These are phyloP conservation scores for Pezizomycotina sp. DNA, from an alignment of 2,329 filamentous ascomycete genomes.

Conservation along the genomic window DNA sequence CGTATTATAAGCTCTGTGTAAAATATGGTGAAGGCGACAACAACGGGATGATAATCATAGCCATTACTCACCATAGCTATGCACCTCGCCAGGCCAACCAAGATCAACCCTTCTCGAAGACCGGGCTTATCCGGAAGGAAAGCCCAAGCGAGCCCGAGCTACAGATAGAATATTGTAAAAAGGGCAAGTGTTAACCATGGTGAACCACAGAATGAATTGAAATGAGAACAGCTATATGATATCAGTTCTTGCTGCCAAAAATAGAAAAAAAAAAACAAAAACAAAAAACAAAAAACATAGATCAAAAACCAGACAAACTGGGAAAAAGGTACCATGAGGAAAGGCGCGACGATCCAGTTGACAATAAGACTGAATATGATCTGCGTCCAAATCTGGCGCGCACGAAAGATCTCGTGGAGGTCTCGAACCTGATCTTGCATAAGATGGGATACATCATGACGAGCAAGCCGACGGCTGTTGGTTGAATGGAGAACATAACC, in stretches of 20 bases:
- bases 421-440: constrained; percentile 69
- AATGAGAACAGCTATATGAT: too few relatives aligned
- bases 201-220: too few relatives aligned
- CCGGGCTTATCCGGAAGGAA: constrained; percentile 44
- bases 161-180: too few relatives aligned
- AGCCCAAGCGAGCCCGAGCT: constrained; percentile 52
- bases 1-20: background rate
- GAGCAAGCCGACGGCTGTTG: constrained; percentile 54
- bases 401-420: constrained; percentile 47
- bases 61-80: constrained; percentile 58
- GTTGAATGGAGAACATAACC: background rate
- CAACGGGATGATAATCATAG: background rate
- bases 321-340: too few relatives aligned
- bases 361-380: constrained; percentile 58
- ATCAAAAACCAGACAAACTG: too few relatives aligned
- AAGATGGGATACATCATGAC: constrained; percentile 94
- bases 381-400: constrained; percentile 55
- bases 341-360: constrained; percentile 70
- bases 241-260: too few relatives aligned
- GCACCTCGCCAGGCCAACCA: constrained; percentile 70
- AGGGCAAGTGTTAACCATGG: too few relatives aligned
- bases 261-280: too few relatives aligned
- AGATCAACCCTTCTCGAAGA: constrained; percentile 51
- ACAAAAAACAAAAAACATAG: too few relatives aligned
- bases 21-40: constrained; percentile 3